Evolutionary conservation across 176 grass and related monocot species (phyloP), one percentile per base, ranked within the genome.

Genomic region (Canna indica): DNA sequence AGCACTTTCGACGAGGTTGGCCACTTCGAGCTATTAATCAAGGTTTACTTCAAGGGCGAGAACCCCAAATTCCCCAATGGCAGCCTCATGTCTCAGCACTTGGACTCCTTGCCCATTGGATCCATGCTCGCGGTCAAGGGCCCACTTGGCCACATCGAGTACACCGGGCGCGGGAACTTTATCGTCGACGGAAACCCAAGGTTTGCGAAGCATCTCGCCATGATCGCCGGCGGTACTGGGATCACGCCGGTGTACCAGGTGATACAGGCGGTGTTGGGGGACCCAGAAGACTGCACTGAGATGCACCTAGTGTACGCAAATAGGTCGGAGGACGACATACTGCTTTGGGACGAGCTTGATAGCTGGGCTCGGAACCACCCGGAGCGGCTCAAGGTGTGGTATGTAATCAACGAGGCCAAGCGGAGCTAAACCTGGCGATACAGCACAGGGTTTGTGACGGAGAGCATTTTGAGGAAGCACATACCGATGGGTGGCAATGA

Each of bases 211-310:
- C 83, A 85, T 25, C 70, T 96, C 22, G 88, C 81, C 17, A 84
- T 91, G 81, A 83, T 96, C 22, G 88, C 88, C 6, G 92, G 92
- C 24, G 92, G 92, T n/a, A 83, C 70, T 1, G 92, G 92, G 48
- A 96, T 96, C 82, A 91, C 85, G 66, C 92, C 92, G 10, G 57
- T 91, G 2, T 91, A 88, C 81, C 92, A 96, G 76, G 77, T 96
- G 78, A 91, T 96, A 56, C 88, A 86, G 81, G 83, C 83, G 16
- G 88, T 91, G 75, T 13, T 70, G 39, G 42, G 45, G 42, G 68
- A 70, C 26, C 44, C 68, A 14, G 68, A 70, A 44, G 68, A 70
- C 68, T 44, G 42, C 1, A 70, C 68, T 0, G 68, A 70, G 44
- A 70, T 70, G 68, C 26, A 48, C 68, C 42, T 70, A 44, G 68